Base-by-base conservation (phyloP, 257 asterid species). In the Voacanga thouarsii region DNA sequence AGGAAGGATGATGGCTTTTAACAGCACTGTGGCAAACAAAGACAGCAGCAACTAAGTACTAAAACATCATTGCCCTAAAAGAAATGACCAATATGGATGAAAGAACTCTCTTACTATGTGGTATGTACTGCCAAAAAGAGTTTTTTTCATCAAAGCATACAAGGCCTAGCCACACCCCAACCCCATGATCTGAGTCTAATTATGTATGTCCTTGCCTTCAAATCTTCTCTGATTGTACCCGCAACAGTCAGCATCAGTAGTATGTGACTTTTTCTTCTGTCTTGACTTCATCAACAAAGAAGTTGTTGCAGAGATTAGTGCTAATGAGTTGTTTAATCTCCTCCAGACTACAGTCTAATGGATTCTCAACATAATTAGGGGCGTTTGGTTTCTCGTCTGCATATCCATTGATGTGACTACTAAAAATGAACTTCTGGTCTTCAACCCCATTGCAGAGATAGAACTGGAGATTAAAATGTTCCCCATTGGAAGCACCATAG, bases 321-420 rank as follows among this genome's bases (percentile, higher is more conserved):
- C 90, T 89, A 68, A 93, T 89, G 26, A 93, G 84, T 78, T 89
- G 88, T 82, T 90, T 90, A 76, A 91, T 92, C 87, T 90, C 98
- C 83, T 91, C 94, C 76, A 90, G 82, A 26, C 89, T 83, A 85
- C 82, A 83, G 53, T 93, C 96, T 80, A 89, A 44, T 67, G 87
- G 83, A 79, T 83, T 88, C 18, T 80, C 89, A 64, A 72, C 72
- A 21, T 82, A 56, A 74, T 70, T 51, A 61, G 16, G 3, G 23
- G 60, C 73, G 72, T 72, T 68, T 60, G 74, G 81, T 57, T 51
- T 75, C 61, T 67, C 77, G 39, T 57, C 74, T 55, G 18, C 33
- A 77, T 56, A 80, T 68, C 74, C 39, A 51, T 67, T 64, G 47
- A 12, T 68, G 30, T 44, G 41, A 57, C 15, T 18, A 30, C 56